Evolutionary conservation across 1,139 yeast genomes (phyloP).

Genomic region (Suhomyces wounanorum): DNA sequence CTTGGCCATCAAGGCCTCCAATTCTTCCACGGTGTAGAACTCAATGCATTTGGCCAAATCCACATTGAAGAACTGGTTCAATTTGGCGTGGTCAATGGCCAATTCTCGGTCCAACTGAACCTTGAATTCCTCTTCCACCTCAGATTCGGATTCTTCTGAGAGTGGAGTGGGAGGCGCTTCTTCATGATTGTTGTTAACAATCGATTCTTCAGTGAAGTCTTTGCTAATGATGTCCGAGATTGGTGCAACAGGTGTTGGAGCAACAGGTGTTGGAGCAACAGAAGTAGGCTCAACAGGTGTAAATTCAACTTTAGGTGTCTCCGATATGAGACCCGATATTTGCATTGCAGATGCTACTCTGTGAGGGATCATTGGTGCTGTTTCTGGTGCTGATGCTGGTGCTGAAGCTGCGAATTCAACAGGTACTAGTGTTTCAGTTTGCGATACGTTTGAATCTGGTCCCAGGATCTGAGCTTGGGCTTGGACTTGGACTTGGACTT

Average conservation of each 20-base stretch:
- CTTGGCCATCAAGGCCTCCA: slow-evolving; percentile 74
- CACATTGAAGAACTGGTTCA: slow-evolving; percentile 29
- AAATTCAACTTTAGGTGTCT: neutral
- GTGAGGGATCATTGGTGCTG: neutral
- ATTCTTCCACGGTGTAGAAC: slow-evolving; percentile 60
- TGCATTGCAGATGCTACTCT: neutral
- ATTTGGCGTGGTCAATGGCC: slow-evolving; percentile 29
- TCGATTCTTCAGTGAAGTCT: neutral
- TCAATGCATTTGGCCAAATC: slow-evolving; percentile 45
- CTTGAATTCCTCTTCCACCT: slow-evolving; percentile 24
- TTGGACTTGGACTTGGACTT: neutral
- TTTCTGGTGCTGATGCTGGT: neutral
- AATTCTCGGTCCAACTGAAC: slow-evolving; percentile 23
- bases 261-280: no score
- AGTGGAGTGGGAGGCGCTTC: slow-evolving; percentile 1
- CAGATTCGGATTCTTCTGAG: slow-evolving; percentile 21
- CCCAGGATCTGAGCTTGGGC: neutral
- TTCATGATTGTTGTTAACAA: neutral
- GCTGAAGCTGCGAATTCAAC: neutral
- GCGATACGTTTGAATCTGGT: neutral
- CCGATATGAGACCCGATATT: neutral
- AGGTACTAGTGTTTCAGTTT: neutral
- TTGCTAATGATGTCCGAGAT: neutral
- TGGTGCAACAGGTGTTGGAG: neutral
- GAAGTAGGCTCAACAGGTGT: no score